These are phyloP conservation scores for Annona cherimola DNA, from an alignment of 164 flowering plant species.

Conservation along the genomic window DNA sequence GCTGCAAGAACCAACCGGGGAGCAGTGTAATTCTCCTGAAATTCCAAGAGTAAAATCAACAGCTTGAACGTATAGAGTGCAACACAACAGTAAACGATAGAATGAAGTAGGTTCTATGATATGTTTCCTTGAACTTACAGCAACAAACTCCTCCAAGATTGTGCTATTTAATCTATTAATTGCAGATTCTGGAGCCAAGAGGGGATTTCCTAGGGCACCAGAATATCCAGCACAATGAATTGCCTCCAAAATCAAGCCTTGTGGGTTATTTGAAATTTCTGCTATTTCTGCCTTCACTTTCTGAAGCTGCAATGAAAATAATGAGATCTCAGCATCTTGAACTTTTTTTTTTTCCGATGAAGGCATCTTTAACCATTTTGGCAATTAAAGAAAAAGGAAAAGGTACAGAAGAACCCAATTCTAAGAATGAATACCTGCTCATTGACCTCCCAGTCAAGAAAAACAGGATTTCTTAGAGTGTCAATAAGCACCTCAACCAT, in stretches of 20 bases:
- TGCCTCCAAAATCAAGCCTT: slow-evolving; percentile 79
- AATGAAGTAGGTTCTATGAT: not conserved
- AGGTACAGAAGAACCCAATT: not conserved
- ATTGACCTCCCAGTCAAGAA: slow-evolving; percentile 88
- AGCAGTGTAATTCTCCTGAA: slow-evolving; percentile 80
- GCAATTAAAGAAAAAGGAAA: not conserved
- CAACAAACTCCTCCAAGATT: slow-evolving; percentile 72
- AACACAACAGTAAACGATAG: not conserved
- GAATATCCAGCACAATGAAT: slow-evolving; percentile 80
- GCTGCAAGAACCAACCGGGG: slow-evolving; percentile 90
- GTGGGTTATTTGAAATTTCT: slow-evolving; percentile 71
- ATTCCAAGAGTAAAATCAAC: slow-evolving; percentile 8
- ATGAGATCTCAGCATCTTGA: slow-evolving; percentile 1
- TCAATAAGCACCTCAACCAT: slow-evolving; percentile 90
- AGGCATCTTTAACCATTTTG: no score
- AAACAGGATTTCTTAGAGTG: slow-evolving; percentile 78
- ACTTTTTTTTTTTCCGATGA: not conserved
- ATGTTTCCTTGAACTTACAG: slow-evolving; percentile 34
- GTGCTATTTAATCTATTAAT: slow-evolving; percentile 43
- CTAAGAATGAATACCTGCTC: slow-evolving; percentile 53
- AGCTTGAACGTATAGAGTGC: slow-evolving; percentile 7
- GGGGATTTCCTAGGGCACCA: slow-evolving; percentile 77
- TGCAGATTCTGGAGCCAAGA: slow-evolving; percentile 74
- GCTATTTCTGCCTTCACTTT: slow-evolving; percentile 65
- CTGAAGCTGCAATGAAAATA: slow-evolving; percentile 41